These are phyloP conservation scores for Pyrus hybrid DNA, from an alignment of 331 rosid genomes.

Conservation along the genomic window DNA sequence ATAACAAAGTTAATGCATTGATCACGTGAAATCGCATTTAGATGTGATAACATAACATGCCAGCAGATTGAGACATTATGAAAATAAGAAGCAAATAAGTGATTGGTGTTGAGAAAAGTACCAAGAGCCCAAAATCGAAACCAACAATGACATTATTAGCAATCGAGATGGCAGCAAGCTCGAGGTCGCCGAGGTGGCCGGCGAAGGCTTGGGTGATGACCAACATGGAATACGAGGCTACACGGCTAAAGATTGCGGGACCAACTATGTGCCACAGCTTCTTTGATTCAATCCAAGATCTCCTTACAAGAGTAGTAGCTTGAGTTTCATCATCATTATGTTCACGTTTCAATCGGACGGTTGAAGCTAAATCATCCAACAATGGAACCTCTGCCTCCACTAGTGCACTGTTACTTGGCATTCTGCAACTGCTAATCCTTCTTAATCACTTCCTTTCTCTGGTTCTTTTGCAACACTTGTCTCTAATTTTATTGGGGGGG, in stretches of 20 bases:
- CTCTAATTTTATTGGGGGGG: neutral
- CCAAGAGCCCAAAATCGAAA: constrained; percentile 58
- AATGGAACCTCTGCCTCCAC: constrained; percentile 31
- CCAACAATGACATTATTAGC: constrained; percentile 48
- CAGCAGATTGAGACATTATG: too few species aligned
- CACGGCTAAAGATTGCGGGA: constrained; percentile 53
- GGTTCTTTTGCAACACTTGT: too few species aligned
- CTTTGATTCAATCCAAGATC: constrained; percentile 50
- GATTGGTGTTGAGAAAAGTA: neutral
- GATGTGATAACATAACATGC: neutral
- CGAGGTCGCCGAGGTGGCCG: constrained; percentile 71
- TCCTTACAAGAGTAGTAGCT: neutral
- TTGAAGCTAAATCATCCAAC: constrained; percentile 1
- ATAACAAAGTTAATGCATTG: neutral
- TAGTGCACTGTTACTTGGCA: constrained; percentile 21
- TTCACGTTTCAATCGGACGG: neutral
- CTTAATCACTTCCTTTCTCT: neutral
- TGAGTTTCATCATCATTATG: neutral
- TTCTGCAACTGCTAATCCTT: neutral
- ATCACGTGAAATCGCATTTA: neutral
- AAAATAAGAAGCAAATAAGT: too few species aligned
- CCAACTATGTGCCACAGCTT: constrained; percentile 77
- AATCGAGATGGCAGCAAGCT: constrained; percentile 66
- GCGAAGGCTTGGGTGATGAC: constrained; percentile 72
- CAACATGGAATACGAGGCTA: constrained; percentile 37